Base-by-base conservation (phyloP, 192 early-diverging fungal species). In the Gaertneriomyces semiglobifer region DNA sequence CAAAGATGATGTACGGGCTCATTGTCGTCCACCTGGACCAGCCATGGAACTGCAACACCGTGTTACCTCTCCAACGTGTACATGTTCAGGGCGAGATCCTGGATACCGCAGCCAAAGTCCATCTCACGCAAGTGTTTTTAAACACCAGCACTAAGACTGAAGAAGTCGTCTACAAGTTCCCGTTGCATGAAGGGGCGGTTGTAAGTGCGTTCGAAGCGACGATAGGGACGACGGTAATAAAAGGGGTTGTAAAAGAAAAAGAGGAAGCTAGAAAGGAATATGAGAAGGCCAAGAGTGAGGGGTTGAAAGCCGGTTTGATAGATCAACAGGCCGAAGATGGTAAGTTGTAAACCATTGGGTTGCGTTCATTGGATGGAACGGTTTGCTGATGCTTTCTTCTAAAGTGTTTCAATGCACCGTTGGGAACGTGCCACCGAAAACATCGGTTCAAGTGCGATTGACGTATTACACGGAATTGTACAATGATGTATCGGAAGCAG, bases 201-300 rank as follows among this genome's bases (percentile, higher is more conserved):
- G 50, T 52, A 4, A 18, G 50, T 52, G 50, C n/a, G n/a, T 52
- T 52, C 20, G 50, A 52, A 52, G 50, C 20, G n/a, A 20, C n/a
- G 6, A 6, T 52, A 6, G 50, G 20, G n/a, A 20, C n/a, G 20
- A n/a, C n/a, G 20, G 20, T 18, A 20, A 20, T 20, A 4, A n/a
- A 20, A 52, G 50, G 50, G 6, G 50, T 18, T n/a, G 50, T 52
- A 5, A 52, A 52, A 20, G 50, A 52, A 52, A 52, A 52, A 6
- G 50, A 52, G 6, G 50, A 52, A 20, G 50, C 50, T 4, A 52
- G 6, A 52, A 52, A 6, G 50, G 50, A 52, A n/a, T 52, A 18
- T 52, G n/a, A 52, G 50, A 52, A 52, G 50, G 50, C 50, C n/a
- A 20, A 18, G n/a, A 20, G 20, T 52, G 50, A 52, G 6, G 6